Conservation (phyloP, 2,329 filamentous ascomycete genomes). For the Cladophialophora chaetospira region DNA sequence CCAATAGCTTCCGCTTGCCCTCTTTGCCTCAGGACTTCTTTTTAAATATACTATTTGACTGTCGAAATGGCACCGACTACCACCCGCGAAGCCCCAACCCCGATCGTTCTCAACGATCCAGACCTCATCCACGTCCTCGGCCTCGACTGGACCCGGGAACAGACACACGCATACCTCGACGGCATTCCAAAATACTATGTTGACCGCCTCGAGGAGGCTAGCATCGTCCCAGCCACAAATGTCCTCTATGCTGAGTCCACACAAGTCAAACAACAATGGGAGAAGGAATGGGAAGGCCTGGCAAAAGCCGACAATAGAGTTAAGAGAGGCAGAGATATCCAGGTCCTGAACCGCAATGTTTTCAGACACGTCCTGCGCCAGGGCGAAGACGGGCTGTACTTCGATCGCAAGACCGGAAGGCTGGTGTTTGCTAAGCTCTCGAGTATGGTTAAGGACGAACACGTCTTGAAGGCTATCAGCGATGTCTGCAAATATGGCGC, state of each 20-base stretch:
- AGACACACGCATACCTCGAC: not conserved
- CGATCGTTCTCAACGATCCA: not conserved
- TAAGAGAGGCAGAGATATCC: not conserved
- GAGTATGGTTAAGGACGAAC: not conserved
- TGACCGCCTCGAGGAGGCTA: not conserved
- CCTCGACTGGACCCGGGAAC: not conserved
- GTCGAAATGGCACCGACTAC: not conserved
- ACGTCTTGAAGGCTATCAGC: not conserved
- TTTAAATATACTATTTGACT: too few species aligned
- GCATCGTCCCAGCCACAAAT: not conserved
- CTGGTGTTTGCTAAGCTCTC: not conserved
- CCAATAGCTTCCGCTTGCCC: too few species aligned
- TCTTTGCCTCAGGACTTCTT: too few species aligned
- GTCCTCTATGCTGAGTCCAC: not conserved
- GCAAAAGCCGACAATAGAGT: not conserved
- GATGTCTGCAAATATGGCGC: not conserved
- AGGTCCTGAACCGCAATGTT: not conserved
- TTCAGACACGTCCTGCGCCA: not conserved
- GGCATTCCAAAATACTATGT: not conserved
- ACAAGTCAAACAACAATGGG: not conserved
- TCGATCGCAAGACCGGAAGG: not conserved
- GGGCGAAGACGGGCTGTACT: not conserved
- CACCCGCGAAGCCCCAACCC: slow-evolving; percentile 25
- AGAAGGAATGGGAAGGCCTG: not conserved
- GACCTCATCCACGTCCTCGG: not conserved